Conservation (phyloP, 2,329 filamentous ascomycete genomes). For the Ophiostoma angusticollis region DNA sequence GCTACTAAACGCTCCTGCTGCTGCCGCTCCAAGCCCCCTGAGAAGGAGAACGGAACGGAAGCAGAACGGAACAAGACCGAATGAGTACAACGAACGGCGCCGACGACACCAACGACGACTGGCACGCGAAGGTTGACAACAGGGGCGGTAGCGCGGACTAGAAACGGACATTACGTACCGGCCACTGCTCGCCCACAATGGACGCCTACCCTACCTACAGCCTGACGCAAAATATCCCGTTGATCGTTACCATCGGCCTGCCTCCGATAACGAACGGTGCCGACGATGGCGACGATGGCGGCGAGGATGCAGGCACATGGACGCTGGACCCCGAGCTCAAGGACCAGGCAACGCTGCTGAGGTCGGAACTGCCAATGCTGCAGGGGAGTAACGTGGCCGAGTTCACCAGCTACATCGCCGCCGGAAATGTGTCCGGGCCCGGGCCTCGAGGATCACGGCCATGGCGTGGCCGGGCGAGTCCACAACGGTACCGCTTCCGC, state of each 20-base stretch:
- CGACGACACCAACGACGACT: no score
- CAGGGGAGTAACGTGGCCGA: constrained; percentile 51
- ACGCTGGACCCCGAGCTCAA: constrained; percentile 38
- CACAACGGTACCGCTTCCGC: constrained; percentile 47
- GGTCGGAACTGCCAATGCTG: constrained; percentile 57
- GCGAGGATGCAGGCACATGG: constrained; percentile 21
- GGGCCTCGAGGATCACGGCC: constrained; percentile 23
- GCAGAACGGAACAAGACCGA: no score
- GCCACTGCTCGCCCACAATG: constrained; percentile 39
- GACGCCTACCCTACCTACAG: constrained; percentile 70
- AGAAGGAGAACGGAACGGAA: no score
- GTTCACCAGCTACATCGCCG: constrained; percentile 52
- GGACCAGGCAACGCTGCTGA: constrained; percentile 47
- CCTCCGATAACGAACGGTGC: constrained; percentile 24
- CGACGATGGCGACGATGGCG: not conserved
- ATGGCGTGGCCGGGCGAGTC: constrained; percentile 50
- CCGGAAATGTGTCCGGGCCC: constrained; percentile 48
- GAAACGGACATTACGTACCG: no score
- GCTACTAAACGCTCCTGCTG: no score
- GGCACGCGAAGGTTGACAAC: no score
- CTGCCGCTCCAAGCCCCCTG: no score
- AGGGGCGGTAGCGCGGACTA: no score
- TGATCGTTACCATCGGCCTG: constrained; percentile 72
- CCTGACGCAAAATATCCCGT: constrained; percentile 74
- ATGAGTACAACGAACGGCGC: no score